Base-by-base conservation (phyloP, 345 rosid genomes). In the Syzygium oleosum region DNA sequence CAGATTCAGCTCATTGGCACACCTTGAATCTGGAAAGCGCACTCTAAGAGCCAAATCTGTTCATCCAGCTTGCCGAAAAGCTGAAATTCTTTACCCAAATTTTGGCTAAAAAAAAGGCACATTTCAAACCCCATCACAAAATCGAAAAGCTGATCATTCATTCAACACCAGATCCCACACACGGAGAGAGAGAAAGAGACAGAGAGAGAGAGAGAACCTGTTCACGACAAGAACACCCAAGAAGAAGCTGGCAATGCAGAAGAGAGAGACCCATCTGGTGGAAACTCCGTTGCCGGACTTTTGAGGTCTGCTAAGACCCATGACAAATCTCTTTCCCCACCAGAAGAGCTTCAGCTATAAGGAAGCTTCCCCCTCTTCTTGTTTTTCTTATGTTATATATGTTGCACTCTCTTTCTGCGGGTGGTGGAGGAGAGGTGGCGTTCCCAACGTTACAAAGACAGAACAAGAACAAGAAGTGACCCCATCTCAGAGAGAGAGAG, bases 161-260 rank as follows among this genome's bases (percentile, higher is more conserved):
- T 49, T 16, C 43, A 84, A 84, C 80, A 51, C 89, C 91, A 91
- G 95, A 94, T 94, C 95, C 92, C 90, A 55, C 83, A 85, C 54
- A 65, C 51, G 31, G 61, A 88, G 85, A 31, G 83, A 12, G 85
- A 87, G 78, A 51, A 55, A 88, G 88, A 85, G 22, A 31, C 34
- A 85, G 73, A 88, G 86, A 91, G 85, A 7, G 87, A 51, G 41
- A 22, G 87, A 84, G 61, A 27, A 93, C 98, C 98, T 95, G 95
- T 95, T 92, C 84, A 94, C 93, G 87, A 95, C 92, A 91, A 94
- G 90, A 90, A 92, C 92, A 41, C 96, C 96, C 87, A 93, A 90
- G 93, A 94, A 90, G 92, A 95, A 95, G 91, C 96, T 95, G 86
- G 94, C 94, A 91, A 92, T 91, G 95, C 96, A 95, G 89, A 93